Percentiles rank a stretch among this genome's conserved stretches.
Conservation (phyloP, 129 eudicot species). For the Smallanthus sonchifolius region DNA sequence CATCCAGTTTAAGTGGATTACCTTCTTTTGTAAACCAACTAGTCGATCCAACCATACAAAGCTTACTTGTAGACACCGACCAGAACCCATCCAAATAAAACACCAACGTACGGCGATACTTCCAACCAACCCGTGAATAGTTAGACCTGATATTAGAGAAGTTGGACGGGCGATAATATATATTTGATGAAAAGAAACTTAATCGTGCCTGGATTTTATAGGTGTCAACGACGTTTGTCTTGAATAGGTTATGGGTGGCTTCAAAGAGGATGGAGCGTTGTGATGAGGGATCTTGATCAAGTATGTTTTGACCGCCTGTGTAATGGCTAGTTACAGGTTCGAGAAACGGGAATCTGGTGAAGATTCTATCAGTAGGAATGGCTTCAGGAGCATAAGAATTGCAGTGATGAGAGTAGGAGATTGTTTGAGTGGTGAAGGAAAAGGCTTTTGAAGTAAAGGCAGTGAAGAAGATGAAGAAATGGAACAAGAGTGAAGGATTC, state of each 20-base stretch:
- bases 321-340: constrained; percentile 25
- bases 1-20: constrained; percentile 32
- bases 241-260: constrained; percentile 21
- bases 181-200: constrained; percentile 16
- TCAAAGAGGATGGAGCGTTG: constrained; percentile 28
- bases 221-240: constrained; percentile 28
- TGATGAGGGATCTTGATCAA: constrained; percentile 21
- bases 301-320: constrained; percentile 48
- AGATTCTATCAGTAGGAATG: constrained; percentile 25
- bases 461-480: constrained; percentile 20
- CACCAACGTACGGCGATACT: constrained; percentile 14
- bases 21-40: constrained; percentile 32
- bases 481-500: constrained; percentile 8
- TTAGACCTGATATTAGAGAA: constrained; percentile 6
- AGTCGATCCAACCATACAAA: constrained; percentile 69
- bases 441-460: constrained; percentile 9
- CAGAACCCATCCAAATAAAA: constrained; percentile 63
- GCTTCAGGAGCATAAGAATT: constrained; percentile 49
- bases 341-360: constrained; percentile 21
- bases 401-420: constrained; percentile 50
- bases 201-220: constrained; percentile 51
- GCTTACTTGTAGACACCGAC: constrained; percentile 49
- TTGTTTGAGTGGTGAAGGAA: constrained; percentile 3
- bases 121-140: background rate
- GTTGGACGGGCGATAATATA: constrained; percentile 7